These are phyloP conservation scores for Apiotrichum veenhuisii DNA, from an alignment of 1,284 basidiomycete species.

Conservation along the genomic window DNA sequence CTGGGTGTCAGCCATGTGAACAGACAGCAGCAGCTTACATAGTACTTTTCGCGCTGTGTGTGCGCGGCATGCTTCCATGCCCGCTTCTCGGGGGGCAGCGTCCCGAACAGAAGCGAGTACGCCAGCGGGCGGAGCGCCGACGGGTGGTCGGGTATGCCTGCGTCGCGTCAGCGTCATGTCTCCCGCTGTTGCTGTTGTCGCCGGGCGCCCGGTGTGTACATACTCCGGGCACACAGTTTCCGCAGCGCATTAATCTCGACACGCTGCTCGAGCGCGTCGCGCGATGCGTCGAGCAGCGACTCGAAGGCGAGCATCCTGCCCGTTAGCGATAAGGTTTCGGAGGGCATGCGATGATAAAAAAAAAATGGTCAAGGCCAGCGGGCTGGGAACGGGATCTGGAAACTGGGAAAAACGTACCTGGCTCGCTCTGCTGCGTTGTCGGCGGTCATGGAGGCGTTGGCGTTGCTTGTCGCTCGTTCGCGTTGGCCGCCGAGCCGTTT, in stretches of 20 bases:
- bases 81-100: conserved; percentile 34
- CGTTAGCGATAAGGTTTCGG: neutral
- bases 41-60: conserved; percentile 31
- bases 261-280: conserved; percentile 25
- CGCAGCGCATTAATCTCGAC: conserved; percentile 40
- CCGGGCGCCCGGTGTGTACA: no score
- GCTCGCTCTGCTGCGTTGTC: no score
- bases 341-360: neutral
- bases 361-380: neutral
- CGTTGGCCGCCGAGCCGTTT: no score
- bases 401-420: no score
- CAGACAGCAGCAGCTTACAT: conserved; percentile 25
- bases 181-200: no score
- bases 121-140: conserved; percentile 44
- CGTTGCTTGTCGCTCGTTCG: no score
- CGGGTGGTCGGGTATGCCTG: conserved; percentile 47
- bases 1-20: conserved; percentile 17
- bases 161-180: no score
- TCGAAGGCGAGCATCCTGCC: conserved; percentile 44
- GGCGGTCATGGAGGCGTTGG: no score
- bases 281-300: conserved; percentile 38
- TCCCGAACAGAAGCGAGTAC: conserved; percentile 43
- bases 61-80: conserved; percentile 31
- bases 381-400: no score
- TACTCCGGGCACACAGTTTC: conserved; percentile 30